Percentiles rank a stretch among this genome's conserved stretches.
Conservation (phyloP, 2,329 filamentous ascomycete species). For the Aureobasidium namibiae region DNA sequence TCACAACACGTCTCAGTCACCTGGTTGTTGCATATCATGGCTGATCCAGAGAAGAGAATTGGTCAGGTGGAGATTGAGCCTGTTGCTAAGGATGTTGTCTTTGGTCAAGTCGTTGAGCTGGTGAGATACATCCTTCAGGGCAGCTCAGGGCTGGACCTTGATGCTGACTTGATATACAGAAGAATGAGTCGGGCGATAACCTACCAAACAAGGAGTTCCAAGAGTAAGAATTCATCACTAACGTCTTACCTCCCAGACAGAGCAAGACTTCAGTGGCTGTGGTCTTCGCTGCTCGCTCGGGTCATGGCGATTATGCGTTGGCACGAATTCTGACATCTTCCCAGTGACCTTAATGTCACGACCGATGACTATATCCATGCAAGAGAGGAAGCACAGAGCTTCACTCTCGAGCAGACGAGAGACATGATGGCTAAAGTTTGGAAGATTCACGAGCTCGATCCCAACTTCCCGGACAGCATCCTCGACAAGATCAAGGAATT, state of each 20-base stretch:
- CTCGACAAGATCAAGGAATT: slow-evolving; percentile 15
- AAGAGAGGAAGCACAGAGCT: background rate
- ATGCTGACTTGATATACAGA: background rate
- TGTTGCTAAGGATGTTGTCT: background rate
- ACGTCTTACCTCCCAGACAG: too few relatives aligned
- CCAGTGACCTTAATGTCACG: background rate
- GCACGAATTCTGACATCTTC: background rate
- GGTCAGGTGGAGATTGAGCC: background rate
- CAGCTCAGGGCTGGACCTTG: background rate
- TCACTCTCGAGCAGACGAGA: background rate
- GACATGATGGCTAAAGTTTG: background rate
- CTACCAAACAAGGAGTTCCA: background rate
- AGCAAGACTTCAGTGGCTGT: too few relatives aligned
- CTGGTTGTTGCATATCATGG: background rate
- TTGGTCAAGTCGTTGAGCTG: background rate
- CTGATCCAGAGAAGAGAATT: background rate
- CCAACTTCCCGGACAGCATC: slow-evolving; percentile 14
- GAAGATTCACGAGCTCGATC: slow-evolving; percentile 16
- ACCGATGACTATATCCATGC: background rate
- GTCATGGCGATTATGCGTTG: too few relatives aligned
- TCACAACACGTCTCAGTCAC: background rate
- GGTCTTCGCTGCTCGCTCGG: too few relatives aligned
- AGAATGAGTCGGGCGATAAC: background rate
- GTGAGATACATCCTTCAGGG: background rate
- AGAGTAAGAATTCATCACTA: background rate